phyloP scores from a whole-genome alignment of 495 filamentous ascomycete genomes.

The Tricharina praecox region DNA sequence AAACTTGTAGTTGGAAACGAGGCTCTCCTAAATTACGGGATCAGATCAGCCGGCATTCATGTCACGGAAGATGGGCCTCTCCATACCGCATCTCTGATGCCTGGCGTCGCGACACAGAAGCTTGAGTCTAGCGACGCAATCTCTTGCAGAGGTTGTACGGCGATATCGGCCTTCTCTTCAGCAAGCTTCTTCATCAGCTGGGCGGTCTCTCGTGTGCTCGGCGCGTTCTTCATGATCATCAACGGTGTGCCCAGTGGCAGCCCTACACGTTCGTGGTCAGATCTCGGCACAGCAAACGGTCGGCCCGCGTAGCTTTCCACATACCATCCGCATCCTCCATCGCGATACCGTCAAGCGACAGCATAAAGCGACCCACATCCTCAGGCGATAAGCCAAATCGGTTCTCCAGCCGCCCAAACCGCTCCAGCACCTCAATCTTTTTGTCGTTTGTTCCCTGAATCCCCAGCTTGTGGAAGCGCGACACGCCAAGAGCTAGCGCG shows the following conservation, averaged over 20 bases:
- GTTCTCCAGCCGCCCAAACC: background rate
- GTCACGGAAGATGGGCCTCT: no score
- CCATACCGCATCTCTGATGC: constrained; percentile 2
- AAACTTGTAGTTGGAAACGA: constrained; percentile 1
- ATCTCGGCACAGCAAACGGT: background rate
- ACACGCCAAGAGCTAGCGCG: constrained; percentile 20
- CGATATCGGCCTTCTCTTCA: background rate
- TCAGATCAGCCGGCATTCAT: background rate
- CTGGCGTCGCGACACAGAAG: constrained; percentile 3
- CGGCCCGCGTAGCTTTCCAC: background rate
- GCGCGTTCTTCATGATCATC: constrained; percentile 4
- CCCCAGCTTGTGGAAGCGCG: constrained; percentile 14
- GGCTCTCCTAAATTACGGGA: background rate
- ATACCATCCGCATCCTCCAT: constrained; percentile 1
- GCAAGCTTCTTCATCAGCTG: background rate
- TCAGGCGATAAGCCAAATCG: constrained; percentile 9
- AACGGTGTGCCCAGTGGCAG: background rate
- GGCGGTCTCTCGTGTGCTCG: background rate
- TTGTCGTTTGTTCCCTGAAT: constrained; percentile 10
- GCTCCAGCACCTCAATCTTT: constrained; percentile 5
- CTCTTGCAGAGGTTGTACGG: background rate
- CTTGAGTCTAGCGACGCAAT: constrained; percentile 4
- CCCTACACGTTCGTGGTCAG: constrained; percentile 2
- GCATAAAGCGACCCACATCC: constrained; percentile 11
- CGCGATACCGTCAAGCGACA: constrained; percentile 18